These are phyloP conservation scores for Curvularia verruculosa DNA, from an alignment of 2,329 filamentous ascomycete species.

Conservation along the genomic window DNA sequence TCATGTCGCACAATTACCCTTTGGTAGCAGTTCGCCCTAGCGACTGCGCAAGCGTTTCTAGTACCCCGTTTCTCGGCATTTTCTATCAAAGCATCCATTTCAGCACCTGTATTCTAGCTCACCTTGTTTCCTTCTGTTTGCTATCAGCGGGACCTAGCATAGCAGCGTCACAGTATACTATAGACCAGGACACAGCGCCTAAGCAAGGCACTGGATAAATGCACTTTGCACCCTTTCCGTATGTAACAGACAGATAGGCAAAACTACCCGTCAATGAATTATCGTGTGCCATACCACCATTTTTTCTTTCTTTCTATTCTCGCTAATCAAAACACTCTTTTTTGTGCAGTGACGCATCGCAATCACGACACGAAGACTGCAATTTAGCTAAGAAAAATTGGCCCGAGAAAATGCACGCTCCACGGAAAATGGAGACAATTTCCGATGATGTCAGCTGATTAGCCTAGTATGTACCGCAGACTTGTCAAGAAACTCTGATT, in stretches of 20 bases:
- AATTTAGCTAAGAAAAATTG: not conserved
- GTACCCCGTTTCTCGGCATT: slow-evolving; percentile 23
- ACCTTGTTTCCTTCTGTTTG: slow-evolving; percentile 22
- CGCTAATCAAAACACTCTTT: slow-evolving; percentile 6
- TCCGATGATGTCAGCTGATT: slow-evolving; percentile 3
- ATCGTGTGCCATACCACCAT: slow-evolving; percentile 8
- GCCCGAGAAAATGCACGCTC: not conserved
- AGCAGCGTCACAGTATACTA: slow-evolving; percentile 8
- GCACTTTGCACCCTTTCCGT: slow-evolving; percentile 5
- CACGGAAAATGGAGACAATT: not conserved
- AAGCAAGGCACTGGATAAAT: slow-evolving; percentile 13
- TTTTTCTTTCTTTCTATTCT: slow-evolving; percentile 14
- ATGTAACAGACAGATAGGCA: slow-evolving; percentile 18
- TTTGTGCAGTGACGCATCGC: slow-evolving; percentile 12
- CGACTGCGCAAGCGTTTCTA: slow-evolving; percentile 32
- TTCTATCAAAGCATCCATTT: slow-evolving; percentile 18
- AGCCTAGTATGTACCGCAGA: no score
- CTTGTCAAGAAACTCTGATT: not conserved
- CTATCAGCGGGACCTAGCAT: slow-evolving; percentile 15
- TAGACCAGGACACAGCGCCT: slow-evolving; percentile 11
- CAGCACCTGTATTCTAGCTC: slow-evolving; percentile 18
- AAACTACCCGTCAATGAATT: slow-evolving; percentile 18
- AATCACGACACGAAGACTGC: slow-evolving; percentile 17
- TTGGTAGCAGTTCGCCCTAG: slow-evolving; percentile 22
- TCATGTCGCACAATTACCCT: slow-evolving; percentile 15